Base-by-base conservation (phyloP, 129 eudicot genomes). In the Erigeron canadensis region DNA sequence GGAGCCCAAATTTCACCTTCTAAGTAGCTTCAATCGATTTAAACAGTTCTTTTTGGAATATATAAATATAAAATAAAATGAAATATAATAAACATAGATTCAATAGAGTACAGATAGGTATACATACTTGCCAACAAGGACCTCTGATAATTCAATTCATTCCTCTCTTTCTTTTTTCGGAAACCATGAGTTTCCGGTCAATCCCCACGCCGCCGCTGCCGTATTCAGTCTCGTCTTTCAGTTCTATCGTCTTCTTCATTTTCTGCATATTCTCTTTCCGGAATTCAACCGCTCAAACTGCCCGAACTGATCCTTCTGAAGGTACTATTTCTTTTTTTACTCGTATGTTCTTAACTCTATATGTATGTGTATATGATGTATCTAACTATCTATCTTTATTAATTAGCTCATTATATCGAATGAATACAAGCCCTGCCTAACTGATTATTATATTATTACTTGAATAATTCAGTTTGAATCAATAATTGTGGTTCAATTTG, bases 261-360 rank as follows among this genome's bases (percentile, higher is more conserved):
- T 5, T 75, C 76, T 62, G 78, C 73, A 46, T 76, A 74, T 1
- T 61, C 55, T 5, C 38, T 39, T 54, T 68, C n/a, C 61, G 41
- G 57, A 48, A 47, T 21, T 69, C 70, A 23, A 2, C 7, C 54
- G 76, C 73, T 44, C 84, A 80, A 75, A 68, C 76, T 43, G 50
- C 66, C 22, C 65, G 77, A 41, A 78, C 83, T 56, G 77, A 69
- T 68, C 83, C 86, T 51, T 74, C 83, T 22, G 83, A 82, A 82
- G 86, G 86, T 82, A 72, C 72, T n/a, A 5, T 15, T 16, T 46
- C 44, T 45, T 4, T 51, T 56, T 42, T 39, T n/a, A n/a, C n/a
- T n/a, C n/a, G n/a, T n/a, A 28, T 28, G 1, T 28, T 28, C 2
- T 28, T 28, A 28, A 0, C 34, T 28, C 59, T 66, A 42, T 56